Evolutionary conservation across 2,329 filamentous ascomycete genomes (phyloP).

Genomic region (Paecilomyces variotii): DNA sequence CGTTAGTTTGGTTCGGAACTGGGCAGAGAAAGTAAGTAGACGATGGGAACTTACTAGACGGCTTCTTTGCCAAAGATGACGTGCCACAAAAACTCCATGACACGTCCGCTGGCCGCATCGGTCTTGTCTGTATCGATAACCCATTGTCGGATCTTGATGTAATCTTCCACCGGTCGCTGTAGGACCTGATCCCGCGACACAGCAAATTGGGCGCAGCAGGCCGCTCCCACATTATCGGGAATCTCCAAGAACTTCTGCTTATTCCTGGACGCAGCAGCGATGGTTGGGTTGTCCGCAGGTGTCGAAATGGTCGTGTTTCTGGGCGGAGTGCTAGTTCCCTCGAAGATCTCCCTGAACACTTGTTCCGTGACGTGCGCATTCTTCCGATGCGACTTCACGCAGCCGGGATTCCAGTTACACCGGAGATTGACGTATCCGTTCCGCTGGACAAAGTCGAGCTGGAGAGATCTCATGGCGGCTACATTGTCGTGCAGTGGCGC

Average conservation of each 20-base stretch:
- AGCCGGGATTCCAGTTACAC: slow-evolving; percentile 53
- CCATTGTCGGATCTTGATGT: slow-evolving; percentile 53
- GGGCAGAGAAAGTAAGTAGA: neutral
- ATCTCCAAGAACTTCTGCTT: slow-evolving; percentile 32
- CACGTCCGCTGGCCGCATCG: slow-evolving; percentile 50
- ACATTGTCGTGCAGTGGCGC: slow-evolving; percentile 49
- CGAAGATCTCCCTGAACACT: slow-evolving; percentile 30
- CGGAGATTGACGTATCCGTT: slow-evolving; percentile 55
- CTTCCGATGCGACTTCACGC: slow-evolving; percentile 26
- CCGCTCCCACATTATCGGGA: slow-evolving; percentile 45
- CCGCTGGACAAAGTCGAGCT: slow-evolving; percentile 43
- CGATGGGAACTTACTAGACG: slow-evolving; percentile 26
- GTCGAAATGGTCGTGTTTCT: slow-evolving; percentile 16
- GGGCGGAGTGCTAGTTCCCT: slow-evolving; percentile 31
- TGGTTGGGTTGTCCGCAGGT: neutral
- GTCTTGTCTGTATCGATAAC: slow-evolving; percentile 47
- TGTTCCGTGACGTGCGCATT: slow-evolving; percentile 29
- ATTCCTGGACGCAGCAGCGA: slow-evolving; percentile 12
- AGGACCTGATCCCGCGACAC: slow-evolving; percentile 48
- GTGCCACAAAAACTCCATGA: slow-evolving; percentile 61
- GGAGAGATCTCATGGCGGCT: slow-evolving; percentile 42
- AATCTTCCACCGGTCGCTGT: slow-evolving; percentile 44
- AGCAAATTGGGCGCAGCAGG: slow-evolving; percentile 61
- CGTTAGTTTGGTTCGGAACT: slow-evolving; percentile 7
- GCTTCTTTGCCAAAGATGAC: slow-evolving; percentile 41